phyloP scores from a whole-genome alignment of 106 monocot species.

The Posidonia australis region DNA sequence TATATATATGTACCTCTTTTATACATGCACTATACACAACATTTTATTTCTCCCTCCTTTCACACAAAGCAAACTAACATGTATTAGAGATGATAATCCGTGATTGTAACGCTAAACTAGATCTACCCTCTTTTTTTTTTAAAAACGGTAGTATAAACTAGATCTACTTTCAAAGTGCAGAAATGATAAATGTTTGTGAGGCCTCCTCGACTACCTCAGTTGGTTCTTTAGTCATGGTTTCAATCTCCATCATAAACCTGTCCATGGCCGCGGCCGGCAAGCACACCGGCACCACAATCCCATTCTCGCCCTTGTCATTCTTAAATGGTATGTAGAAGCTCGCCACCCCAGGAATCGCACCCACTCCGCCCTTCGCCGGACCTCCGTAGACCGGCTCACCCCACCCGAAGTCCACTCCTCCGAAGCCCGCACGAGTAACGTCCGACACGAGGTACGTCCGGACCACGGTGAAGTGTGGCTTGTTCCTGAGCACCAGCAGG shows the following conservation, averaged over 20 bases:
- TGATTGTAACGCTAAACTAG: no score
- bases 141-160: no score
- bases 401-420: constrained; percentile 43
- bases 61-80: no score
- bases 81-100: no score
- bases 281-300: constrained; percentile 38
- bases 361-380: constrained; percentile 30
- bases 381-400: constrained; percentile 38
- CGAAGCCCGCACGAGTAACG: constrained; percentile 28
- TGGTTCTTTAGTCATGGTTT: constrained; percentile 6
- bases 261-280: constrained; percentile 43
- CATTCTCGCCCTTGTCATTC: constrained; percentile 36
- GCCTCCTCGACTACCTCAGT: background rate
- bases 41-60: no score
- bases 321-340: constrained; percentile 24
- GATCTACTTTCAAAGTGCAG: background rate
- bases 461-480: constrained; percentile 27
- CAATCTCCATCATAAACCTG: constrained; percentile 27
- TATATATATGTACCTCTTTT: no score
- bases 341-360: constrained; percentile 8
- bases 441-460: constrained; percentile 36
- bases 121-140: no score
- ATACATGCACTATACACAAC: no score
- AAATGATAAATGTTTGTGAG: background rate
- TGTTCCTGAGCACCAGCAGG: constrained; percentile 31